Evolutionary conservation across 805 yeast genomes (phyloP).

Genomic region (Cyberlindnera petersonii): DNA sequence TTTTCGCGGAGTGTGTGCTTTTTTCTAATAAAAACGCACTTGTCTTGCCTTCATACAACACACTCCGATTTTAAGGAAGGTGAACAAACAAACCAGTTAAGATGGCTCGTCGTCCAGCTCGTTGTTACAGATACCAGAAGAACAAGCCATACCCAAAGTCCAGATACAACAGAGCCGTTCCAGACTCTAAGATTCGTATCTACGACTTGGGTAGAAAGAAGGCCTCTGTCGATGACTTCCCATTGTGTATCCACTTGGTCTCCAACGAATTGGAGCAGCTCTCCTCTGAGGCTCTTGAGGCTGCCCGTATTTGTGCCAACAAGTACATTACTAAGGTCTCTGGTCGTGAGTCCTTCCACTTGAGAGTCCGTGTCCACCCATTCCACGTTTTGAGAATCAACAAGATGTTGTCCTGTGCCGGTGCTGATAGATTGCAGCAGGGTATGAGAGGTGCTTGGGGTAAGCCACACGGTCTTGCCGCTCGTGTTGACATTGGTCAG

Average conservation of each 20-base stretch:
- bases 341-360: slow-evolving; percentile 99
- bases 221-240: slow-evolving; percentile 97
- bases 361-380: slow-evolving; percentile 99
- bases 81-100: slow-evolving; percentile 39
- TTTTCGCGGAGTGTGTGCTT: neutral
- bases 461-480: slow-evolving; percentile 99
- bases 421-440: slow-evolving; percentile 99
- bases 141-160: slow-evolving; percentile 99
- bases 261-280: slow-evolving; percentile 99
- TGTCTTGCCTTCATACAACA: slow-evolving; percentile 1
- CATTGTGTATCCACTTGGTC: slow-evolving; percentile 98
- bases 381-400: slow-evolving; percentile 99
- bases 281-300: slow-evolving; percentile 99
- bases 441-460: slow-evolving; percentile 99
- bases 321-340: slow-evolving; percentile 96
- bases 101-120: slow-evolving; percentile 99
- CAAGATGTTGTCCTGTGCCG: slow-evolving; percentile 99
- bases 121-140: slow-evolving; percentile 99
- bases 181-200: slow-evolving; percentile 99
- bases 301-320: slow-evolving; percentile 99
- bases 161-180: slow-evolving; percentile 99
- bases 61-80: neutral
- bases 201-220: slow-evolving; percentile 99
- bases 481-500: slow-evolving; percentile 98
- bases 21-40: slow-evolving; percentile 11